Evolutionary conservation across 805 yeast species (phyloP).

Genomic region (Pichia eremophila): DNA sequence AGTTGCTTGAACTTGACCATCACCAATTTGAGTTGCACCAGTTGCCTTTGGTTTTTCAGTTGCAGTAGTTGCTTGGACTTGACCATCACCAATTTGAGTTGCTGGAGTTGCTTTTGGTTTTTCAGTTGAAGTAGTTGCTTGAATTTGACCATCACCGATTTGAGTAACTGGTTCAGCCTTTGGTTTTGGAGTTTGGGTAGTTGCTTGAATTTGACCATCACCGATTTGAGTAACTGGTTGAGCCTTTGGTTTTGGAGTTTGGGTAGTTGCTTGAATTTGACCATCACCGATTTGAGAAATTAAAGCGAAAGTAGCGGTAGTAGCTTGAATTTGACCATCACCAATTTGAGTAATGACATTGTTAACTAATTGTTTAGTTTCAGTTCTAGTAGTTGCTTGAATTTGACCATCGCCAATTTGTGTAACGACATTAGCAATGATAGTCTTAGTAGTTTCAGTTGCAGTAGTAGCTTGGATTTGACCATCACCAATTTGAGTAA

Average conservation of each 20-base stretch:
- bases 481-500: slow-evolving; percentile 33
- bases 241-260: slow-evolving; percentile 16
- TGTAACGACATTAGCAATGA: slow-evolving; percentile 1
- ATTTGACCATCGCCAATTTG: slow-evolving; percentile 20
- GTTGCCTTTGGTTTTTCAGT: slow-evolving; percentile 23
- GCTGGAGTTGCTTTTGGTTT: slow-evolving; percentile 18
- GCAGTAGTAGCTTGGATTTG: slow-evolving; percentile 33
- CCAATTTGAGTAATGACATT: slow-evolving; percentile 31
- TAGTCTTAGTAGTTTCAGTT: slow-evolving; percentile 21
- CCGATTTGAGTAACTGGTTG: slow-evolving; percentile 28
- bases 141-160: slow-evolving; percentile 22
- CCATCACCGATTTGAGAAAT: slow-evolving; percentile 40
- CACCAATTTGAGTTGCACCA: slow-evolving; percentile 33
- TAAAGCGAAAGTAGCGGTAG: slow-evolving; percentile 23
- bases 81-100: slow-evolving; percentile 39
- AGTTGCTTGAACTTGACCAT: slow-evolving; percentile 31
- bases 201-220: slow-evolving; percentile 31
- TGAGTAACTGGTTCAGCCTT: slow-evolving; percentile 14
- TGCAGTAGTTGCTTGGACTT: slow-evolving; percentile 34
- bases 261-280: slow-evolving; percentile 40
- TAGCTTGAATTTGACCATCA: slow-evolving; percentile 37
- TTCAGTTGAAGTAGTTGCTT: slow-evolving; percentile 23
- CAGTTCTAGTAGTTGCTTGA: slow-evolving; percentile 22
- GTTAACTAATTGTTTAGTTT: slow-evolving; percentile 23
- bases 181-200: slow-evolving; percentile 28